Evolutionary conservation across 805 yeast genomes (phyloP).

Genomic region (Saturnispora bothae): DNA sequence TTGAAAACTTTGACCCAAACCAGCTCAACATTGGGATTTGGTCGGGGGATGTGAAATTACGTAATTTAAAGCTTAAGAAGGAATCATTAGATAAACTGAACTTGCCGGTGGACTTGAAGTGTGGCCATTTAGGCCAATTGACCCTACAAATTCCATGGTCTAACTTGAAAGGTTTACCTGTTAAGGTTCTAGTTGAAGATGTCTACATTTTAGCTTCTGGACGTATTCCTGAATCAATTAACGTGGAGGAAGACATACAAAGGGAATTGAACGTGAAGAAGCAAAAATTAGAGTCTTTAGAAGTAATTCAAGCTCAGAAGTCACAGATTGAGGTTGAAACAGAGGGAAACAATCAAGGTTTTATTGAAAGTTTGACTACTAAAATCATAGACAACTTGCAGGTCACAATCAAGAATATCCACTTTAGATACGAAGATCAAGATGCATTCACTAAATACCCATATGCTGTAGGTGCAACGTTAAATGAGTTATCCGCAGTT

Average conservation of each 20-base stretch:
- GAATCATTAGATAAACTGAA: conserved; percentile 83
- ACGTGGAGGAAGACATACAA: conserved; percentile 47
- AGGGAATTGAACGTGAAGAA: conserved; percentile 53
- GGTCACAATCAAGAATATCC: conserved; percentile 83
- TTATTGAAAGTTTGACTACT: conserved; percentile 77
- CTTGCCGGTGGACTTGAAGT: conserved; percentile 76
- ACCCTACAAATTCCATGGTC: conserved; percentile 96
- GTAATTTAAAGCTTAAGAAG: conserved; percentile 66
- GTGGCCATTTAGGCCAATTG: conserved; percentile 84
- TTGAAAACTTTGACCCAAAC: conserved; percentile 91
- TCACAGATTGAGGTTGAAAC: conserved; percentile 19
- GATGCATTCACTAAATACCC: conserved; percentile 62
- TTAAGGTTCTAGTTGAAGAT: conserved; percentile 76
- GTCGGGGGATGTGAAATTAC: conserved; percentile 91
- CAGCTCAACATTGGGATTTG: conserved; percentile 93
- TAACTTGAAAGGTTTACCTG: conserved; percentile 85
- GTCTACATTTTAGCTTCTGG: conserved; percentile 79
- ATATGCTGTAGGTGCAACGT: conserved; percentile 71
- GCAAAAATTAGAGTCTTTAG: conserved; percentile 57
- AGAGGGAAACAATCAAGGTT: conserved; percentile 56
- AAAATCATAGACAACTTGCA: conserved; percentile 91
- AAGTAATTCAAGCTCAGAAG: conserved; percentile 44
- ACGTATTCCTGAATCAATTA: conserved; percentile 42
- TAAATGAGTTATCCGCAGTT: conserved; percentile 82
- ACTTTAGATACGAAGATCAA: conserved; percentile 81